Percentiles rank a stretch among this genome's conserved stretches.
These are phyloP conservation scores for Streptanthus diversifolius DNA, from an alignment of 345 rosid genomes.

Conservation along the genomic window DNA sequence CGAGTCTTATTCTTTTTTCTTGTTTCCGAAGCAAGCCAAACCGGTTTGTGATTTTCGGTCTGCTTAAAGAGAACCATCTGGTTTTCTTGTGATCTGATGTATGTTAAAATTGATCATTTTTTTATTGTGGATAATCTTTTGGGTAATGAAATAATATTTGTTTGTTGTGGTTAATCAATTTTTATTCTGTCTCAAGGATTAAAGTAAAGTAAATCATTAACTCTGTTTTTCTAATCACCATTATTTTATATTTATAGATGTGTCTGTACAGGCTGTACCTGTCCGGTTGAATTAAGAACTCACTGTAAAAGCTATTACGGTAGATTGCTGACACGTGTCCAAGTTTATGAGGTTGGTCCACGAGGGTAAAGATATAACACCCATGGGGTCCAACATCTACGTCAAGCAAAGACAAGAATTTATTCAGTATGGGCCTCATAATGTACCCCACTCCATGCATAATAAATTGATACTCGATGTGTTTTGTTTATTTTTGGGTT, in stretches of 20 bases:
- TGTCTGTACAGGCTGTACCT: conserved; percentile 15
- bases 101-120: conserved; percentile 2
- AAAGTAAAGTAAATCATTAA: background rate
- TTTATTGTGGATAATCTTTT: conserved; percentile 15
- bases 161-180: background rate
- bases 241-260: background rate
- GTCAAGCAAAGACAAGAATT: background rate
- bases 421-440: conserved; percentile 2
- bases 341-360: background rate
- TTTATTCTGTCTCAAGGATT: background rate
- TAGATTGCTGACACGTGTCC: conserved; percentile 5
- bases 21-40: background rate
- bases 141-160: background rate
- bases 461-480: background rate
- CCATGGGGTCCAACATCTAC: conserved; percentile 19
- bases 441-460: background rate
- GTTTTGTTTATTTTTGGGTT: background rate
- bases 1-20: background rate
- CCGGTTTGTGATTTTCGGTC: conserved; percentile 1
- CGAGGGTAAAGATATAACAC: background rate
- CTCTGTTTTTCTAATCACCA: background rate
- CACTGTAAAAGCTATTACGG: background rate
- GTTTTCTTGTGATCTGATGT: background rate
- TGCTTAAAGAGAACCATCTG: background rate
- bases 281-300: background rate